Evolutionary conservation across 495 filamentous ascomycete genomes (phyloP).

Genomic region (Penicillium longicatenatum): DNA sequence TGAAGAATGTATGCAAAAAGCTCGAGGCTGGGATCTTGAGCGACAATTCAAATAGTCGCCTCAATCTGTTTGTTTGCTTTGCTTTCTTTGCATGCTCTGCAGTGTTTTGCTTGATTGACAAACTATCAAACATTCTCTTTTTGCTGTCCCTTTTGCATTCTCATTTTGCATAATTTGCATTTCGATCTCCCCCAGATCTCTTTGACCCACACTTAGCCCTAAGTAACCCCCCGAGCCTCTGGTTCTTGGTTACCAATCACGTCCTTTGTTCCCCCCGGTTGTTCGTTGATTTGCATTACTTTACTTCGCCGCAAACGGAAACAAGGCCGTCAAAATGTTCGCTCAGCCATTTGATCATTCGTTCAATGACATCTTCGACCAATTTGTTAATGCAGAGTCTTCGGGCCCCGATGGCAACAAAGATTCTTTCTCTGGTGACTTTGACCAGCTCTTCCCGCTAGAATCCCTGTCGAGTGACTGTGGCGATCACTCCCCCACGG

Average conservation of each 20-base stretch:
- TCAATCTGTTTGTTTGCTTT: constrained; percentile 53
- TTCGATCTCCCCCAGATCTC: constrained; percentile 16
- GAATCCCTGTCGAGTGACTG: constrained; percentile 47
- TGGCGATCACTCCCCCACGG: constrained; percentile 47
- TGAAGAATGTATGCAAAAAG: constrained; percentile 45
- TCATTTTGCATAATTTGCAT: constrained; percentile 15
- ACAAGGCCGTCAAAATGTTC: constrained; percentile 44
- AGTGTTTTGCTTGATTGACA: constrained; percentile 48
- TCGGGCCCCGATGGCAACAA: constrained; percentile 44
- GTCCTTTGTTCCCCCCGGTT: constrained; percentile 21
- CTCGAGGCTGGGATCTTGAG: constrained; percentile 40
- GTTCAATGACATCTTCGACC: constrained; percentile 55
- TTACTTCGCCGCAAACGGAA: constrained; percentile 49
- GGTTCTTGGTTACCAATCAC: constrained; percentile 34
- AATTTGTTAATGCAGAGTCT: constrained; percentile 53
- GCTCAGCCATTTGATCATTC: constrained; percentile 52
- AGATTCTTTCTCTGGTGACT: constrained; percentile 45
- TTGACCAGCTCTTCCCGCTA: constrained; percentile 47
- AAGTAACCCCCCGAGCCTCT: constrained; percentile 10
- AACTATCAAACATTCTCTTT: constrained; percentile 13
- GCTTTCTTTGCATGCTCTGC: constrained; percentile 52
- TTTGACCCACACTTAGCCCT: constrained; percentile 14
- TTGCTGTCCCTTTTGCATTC: background rate
- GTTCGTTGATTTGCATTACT: constrained; percentile 24
- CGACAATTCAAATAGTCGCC: constrained; percentile 47